Base-by-base conservation (phyloP, 805 yeast genomes). In the Nakazawaea ishiwadae region DNA sequence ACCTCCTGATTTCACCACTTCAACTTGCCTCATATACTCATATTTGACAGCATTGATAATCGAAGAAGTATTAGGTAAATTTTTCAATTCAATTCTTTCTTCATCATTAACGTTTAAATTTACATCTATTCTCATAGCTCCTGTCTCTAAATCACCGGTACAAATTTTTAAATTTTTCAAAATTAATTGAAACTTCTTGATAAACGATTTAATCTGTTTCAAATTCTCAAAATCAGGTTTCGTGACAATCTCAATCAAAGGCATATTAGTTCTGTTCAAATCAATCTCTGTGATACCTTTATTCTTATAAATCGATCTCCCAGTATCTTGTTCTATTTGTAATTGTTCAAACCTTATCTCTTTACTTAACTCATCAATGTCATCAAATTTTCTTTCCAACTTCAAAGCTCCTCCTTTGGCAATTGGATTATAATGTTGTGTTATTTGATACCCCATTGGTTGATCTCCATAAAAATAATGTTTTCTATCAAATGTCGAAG, bases 401-500 rank as follows among this genome's bases (percentile, higher is more conserved):
- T 56, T 56, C 23, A 91, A 36, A 16, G 40, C 48, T 0, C 99
- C 99, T 37, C 76, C 69, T 24, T 59, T 65, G 2, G 96, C 93
- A 35, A 86, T 66, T 1, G 98, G 97, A 27, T 71, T 71, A 56
- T 75, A 87, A 54, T 79, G 85, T 61, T 93, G 99, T 0, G 99
- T 93, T 37, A 93, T 84, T 58, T 93, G 99, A 61, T 89, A 93
- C 1, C 99, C 99, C 40, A 84, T 62, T 0, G 99, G 99, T 58
- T 93, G 98, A 59, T 93, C 99, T 1, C 90, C 91, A 59, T 93
- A 93, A 60, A 93, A 89, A 59, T 93, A 93, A 58, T 93, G 99
- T 60, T 93, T 93, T 50, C 99, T 69, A 55, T 93, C 99, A 59
- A 93, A 93, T 1, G 81, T 67, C 1, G 91, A 84, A 6, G 54